phyloP scores from a whole-genome alignment of 495 filamentous ascomycete species.

The Jackrogersella multiformis region DNA sequence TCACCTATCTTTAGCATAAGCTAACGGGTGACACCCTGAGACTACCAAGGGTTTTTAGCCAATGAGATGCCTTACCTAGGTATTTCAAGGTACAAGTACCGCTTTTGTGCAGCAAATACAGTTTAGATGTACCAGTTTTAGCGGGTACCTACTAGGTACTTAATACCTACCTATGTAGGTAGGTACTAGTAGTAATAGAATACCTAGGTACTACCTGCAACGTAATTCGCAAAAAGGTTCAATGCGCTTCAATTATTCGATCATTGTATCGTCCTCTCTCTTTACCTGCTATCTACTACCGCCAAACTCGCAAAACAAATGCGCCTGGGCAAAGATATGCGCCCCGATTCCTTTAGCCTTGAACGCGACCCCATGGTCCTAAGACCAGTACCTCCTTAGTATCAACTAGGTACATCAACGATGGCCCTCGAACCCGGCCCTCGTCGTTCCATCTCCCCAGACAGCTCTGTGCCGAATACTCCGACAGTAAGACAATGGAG shows the following conservation, averaged over 20 bases:
- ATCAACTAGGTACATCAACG: slow-evolving; percentile 42
- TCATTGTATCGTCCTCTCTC: slow-evolving; percentile 15
- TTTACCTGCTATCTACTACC: neutral
- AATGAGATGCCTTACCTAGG: slow-evolving; percentile 23
- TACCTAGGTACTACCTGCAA: too few species aligned
- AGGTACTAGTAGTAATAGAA: too few species aligned
- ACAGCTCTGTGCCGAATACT: slow-evolving; percentile 79
- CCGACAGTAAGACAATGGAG: slow-evolving; percentile 70
- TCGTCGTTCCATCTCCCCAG: slow-evolving; percentile 74
- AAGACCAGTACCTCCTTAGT: slow-evolving; percentile 42
- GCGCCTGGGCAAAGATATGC: slow-evolving; percentile 42
- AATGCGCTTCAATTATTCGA: slow-evolving; percentile 25
- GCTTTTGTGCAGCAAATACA: slow-evolving; percentile 4
- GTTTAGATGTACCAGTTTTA: slow-evolving; percentile 20
- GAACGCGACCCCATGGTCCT: slow-evolving; percentile 43
- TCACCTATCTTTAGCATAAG: slow-evolving; percentile 37
- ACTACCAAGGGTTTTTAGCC: slow-evolving; percentile 20
- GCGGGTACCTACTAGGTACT: too few species aligned
- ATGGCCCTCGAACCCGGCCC: slow-evolving; percentile 78
- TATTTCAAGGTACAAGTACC: slow-evolving; percentile 20
- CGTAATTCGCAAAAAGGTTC: slow-evolving; percentile 34
- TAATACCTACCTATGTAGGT: too few species aligned
- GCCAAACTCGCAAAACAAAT: slow-evolving; percentile 21
- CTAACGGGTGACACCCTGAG: slow-evolving; percentile 19
- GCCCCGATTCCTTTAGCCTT: slow-evolving; percentile 28